Percentiles rank a stretch among this genome's conserved stretches.
These are phyloP conservation scores for Eucalyptus marginata DNA, from an alignment of 345 rosid genomes.

Conservation along the genomic window DNA sequence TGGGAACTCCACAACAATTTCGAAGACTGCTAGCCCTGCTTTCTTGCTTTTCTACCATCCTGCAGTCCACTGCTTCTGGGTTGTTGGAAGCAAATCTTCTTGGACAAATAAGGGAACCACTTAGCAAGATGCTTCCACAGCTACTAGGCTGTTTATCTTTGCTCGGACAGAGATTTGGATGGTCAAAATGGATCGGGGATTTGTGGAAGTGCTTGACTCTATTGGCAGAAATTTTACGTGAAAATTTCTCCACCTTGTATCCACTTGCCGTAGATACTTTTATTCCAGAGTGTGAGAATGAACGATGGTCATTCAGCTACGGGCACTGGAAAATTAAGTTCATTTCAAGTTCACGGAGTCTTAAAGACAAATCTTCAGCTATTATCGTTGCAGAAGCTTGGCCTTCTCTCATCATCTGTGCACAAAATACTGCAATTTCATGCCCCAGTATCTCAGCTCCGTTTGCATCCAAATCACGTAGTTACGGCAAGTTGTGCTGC, in stretches of 20 bases:
- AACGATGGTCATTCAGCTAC: slow-evolving; percentile 11
- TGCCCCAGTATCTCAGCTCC: slow-evolving; percentile 59
- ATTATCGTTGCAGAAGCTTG: slow-evolving; percentile 75
- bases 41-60: slow-evolving; percentile 76
- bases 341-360: slow-evolving; percentile 74
- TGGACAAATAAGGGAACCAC: slow-evolving; percentile 62
- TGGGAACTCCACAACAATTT: slow-evolving; percentile 66
- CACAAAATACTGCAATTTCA: slow-evolving; percentile 56
- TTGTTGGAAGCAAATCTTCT: slow-evolving; percentile 79
- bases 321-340: slow-evolving; percentile 43
- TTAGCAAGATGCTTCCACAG: slow-evolving; percentile 66
- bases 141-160: slow-evolving; percentile 59
- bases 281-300: slow-evolving; percentile 61
- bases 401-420: slow-evolving; percentile 61
- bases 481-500: slow-evolving; percentile 83
- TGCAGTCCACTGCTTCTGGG: slow-evolving; percentile 90
- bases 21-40: slow-evolving; percentile 78
- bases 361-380: slow-evolving; percentile 86
- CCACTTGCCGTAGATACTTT: slow-evolving; percentile 50
- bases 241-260: slow-evolving; percentile 59
- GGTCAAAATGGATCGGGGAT: slow-evolving; percentile 79
- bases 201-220: slow-evolving; percentile 88
- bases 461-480: slow-evolving; percentile 76
- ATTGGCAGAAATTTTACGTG: slow-evolving; percentile 82
- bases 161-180: slow-evolving; percentile 80